Base-by-base conservation (phyloP, 805 yeast species). In the Metschnikowia sp. region DNA sequence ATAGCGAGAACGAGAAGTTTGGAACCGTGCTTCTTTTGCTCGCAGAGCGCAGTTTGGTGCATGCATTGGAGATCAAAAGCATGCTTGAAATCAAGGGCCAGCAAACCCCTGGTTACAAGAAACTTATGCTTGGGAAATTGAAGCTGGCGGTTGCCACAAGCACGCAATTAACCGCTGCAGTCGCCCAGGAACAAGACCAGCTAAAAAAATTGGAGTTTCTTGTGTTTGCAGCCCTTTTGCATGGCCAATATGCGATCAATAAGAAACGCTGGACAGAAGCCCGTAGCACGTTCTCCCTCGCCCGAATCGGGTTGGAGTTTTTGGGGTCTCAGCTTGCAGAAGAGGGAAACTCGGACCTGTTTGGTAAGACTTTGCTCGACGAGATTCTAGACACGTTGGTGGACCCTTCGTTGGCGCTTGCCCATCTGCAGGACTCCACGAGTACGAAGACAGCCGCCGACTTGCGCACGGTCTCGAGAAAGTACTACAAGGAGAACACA, bases 1-100 rank as follows among this genome's bases (percentile, higher is more conserved):
- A 83, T 53, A 74, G 66, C 4, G 51, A 63, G 18, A 80, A 87
- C 56, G 62, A 65, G 10, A 69, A 76, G 51, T 80, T 69, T 59
- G 92, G 84, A 32, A 71, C 75, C 35, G 66, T 89, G 26, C 64
- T 81, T n/a, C 68, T 90, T 22, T 70, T 81, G 48, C 76, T 77
- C n/a, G 82, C 86, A 1, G 98, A 94, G 65, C 78, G 96, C 60
- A 87, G 88, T 55, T 70, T 83, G 60, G 73, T 88, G 30, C 79
- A 76, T 55, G 85, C 91, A 1, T 75, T 81, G 62, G 90, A 85
- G 63, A 72, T 82, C 44, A 78, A 79, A 50, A 66, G 77, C 10
- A 64, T 76, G 40, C 64, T 81, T 50, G 88, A 81, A 51, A 74
- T 81, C 36, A 77, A 78, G 49, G 71, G 76, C 10, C 74, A 79